Percentiles rank a stretch among this genome's conserved stretches.
These are phyloP conservation scores for Uronychia binucleata DNA, from an alignment of 73 alveolate species.

Conservation along the genomic window DNA sequence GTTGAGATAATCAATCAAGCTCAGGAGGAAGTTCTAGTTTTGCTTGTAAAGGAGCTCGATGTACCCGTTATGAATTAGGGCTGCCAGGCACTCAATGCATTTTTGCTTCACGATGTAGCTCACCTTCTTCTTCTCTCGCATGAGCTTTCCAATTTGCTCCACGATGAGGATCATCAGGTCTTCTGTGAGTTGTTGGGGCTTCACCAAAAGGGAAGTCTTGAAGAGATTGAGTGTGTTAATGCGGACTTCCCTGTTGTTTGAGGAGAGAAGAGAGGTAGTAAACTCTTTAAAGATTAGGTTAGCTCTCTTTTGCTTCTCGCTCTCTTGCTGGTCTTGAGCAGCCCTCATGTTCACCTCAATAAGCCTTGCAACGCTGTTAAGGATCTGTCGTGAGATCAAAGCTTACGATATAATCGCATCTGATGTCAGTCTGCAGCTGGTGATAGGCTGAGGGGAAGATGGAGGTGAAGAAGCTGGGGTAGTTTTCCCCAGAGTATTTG, in stretches of 20 bases:
- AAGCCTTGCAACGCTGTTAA: not conserved
- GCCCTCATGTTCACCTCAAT: not conserved
- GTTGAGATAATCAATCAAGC: not conserved
- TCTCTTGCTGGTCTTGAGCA: not conserved
- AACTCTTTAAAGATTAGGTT: not conserved
- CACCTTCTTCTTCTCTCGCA: not conserved
- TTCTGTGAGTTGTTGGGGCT: not conserved
- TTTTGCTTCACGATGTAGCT: not conserved
- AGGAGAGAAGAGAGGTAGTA: not conserved
- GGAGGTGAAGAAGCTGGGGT: constrained; percentile 1
- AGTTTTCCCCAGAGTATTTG: not conserved
- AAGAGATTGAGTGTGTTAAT: not conserved
- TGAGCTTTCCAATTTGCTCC: not conserved
- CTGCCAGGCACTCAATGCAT: not conserved
- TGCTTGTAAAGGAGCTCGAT: not conserved
- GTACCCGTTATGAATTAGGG: not conserved
- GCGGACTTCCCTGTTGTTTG: not conserved
- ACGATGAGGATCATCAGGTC: not conserved
- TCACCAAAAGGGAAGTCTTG: not conserved
- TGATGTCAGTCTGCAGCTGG: constrained; percentile 20
- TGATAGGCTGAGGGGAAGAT: not conserved
- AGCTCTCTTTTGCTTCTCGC: not conserved
- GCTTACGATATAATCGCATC: not conserved
- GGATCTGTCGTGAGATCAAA: not conserved
- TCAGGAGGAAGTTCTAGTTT: not conserved